Evolutionary conservation across 495 filamentous ascomycete species (phyloP).

Genomic region (Penicillium waksmanii): DNA sequence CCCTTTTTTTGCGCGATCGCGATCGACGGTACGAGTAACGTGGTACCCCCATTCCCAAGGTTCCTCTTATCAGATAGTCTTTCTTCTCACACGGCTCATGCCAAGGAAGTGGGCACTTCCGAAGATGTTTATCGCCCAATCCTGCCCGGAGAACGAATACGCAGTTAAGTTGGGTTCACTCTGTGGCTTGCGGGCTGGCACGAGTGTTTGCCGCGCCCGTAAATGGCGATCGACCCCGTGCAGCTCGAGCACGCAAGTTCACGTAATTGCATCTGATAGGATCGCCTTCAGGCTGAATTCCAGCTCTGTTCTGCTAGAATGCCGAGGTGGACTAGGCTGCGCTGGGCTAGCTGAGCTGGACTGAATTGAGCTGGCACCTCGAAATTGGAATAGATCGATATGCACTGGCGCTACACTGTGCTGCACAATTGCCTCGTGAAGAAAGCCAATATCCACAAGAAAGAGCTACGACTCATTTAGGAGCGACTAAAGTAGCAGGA

Average conservation of each 20-base stretch:
- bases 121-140: too few species aligned
- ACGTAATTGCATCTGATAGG: too few species aligned
- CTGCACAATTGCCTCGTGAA: background rate
- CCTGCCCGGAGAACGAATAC: background rate
- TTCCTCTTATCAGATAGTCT: constrained; percentile 25
- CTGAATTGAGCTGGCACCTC: background rate
- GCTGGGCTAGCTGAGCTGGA: background rate
- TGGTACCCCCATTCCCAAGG: background rate
- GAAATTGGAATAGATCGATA: background rate
- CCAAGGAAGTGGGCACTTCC: constrained; percentile 25
- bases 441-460: background rate
- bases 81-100: constrained; percentile 14
- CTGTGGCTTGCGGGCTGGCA: too few species aligned
- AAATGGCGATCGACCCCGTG: too few species aligned
- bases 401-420: background rate
- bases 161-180: background rate
- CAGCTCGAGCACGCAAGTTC: too few species aligned
- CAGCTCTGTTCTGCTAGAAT: too few species aligned
- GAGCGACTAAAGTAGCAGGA: background rate
- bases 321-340: background rate
- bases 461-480: background rate
- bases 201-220: too few species aligned
- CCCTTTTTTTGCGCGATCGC: constrained; percentile 9
- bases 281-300: too few species aligned
- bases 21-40: constrained; percentile 25